Percentiles rank a stretch among this genome's conserved stretches.
phyloP scores from a whole-genome alignment of 345 rosid genomes.

The Aquilaria malaccensis region DNA sequence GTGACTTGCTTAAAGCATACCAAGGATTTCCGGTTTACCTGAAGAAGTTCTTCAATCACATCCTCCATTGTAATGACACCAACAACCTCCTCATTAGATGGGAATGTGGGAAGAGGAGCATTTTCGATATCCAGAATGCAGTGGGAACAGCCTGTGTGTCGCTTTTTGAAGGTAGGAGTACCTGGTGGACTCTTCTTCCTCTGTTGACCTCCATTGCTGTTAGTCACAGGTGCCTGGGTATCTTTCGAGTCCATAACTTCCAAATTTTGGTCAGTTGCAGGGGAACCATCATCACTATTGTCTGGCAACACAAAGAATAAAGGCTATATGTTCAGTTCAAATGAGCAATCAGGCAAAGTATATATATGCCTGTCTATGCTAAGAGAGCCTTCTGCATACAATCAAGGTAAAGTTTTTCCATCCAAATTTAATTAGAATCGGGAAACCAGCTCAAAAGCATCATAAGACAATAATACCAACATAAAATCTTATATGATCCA shows the following conservation, averaged over 20 bases:
- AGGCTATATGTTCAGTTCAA: constrained; percentile 3
- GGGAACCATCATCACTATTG: constrained; percentile 7
- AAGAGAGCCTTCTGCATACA: constrained; percentile 2
- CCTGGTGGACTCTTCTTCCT: constrained; percentile 41
- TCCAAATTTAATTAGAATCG: too few relatives aligned
- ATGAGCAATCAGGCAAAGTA: constrained; percentile 9
- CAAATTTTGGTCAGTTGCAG: constrained; percentile 13
- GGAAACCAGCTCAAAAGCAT: too few relatives aligned
- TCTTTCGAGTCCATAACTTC: constrained; percentile 31
- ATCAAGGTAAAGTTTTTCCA: constrained; percentile 6
- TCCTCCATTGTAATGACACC: constrained; percentile 97
- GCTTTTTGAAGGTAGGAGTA: constrained; percentile 66
- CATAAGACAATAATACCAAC: too few relatives aligned
- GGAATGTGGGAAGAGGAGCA: constrained; percentile 57
- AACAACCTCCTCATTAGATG: constrained; percentile 64
- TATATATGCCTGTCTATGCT: neutral
- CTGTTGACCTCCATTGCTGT: constrained; percentile 34
- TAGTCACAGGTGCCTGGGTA: constrained; percentile 21
- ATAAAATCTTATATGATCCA: too few relatives aligned
- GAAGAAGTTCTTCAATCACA: constrained; percentile 97
- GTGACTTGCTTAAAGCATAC: neutral
- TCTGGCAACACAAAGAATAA: constrained; percentile 19
- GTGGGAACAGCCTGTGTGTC: constrained; percentile 83
- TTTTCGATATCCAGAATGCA: constrained; percentile 87
- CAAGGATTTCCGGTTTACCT: constrained; percentile 36